These are phyloP conservation scores for Piloderma croceum DNA, from an alignment of 768 basidiomycete genomes.

Conservation along the genomic window DNA sequence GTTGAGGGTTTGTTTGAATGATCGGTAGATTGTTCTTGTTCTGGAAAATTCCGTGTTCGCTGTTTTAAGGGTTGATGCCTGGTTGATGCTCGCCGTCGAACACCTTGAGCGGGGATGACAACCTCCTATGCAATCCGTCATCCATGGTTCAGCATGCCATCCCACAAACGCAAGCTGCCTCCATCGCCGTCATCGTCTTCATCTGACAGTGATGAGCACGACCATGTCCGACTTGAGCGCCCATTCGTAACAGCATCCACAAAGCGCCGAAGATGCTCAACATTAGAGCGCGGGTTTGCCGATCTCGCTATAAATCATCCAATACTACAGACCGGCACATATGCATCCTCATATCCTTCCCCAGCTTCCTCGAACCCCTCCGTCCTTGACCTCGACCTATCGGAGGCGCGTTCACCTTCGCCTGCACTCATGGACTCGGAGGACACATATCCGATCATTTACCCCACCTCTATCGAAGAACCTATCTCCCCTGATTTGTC, in stretches of 20 bases:
- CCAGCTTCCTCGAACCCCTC: slow-evolving; percentile 1
- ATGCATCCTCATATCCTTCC: slow-evolving; percentile 15
- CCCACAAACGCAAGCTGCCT: slow-evolving; percentile 36
- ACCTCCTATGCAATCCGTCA: slow-evolving; percentile 24
- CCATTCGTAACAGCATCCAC: slow-evolving; percentile 17
- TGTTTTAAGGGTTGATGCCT: too few species aligned
- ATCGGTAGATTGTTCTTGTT: too few species aligned
- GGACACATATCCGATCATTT: not conserved
- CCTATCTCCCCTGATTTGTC: too few species aligned
- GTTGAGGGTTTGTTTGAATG: too few species aligned
- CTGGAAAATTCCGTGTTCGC: too few species aligned
- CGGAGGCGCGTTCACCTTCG: slow-evolving; percentile 11
- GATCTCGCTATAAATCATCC: slow-evolving; percentile 41
- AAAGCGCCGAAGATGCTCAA: slow-evolving; percentile 45
- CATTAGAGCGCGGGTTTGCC: slow-evolving; percentile 54
- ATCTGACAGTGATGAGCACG: slow-evolving; percentile 16
- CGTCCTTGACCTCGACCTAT: slow-evolving; percentile 14
- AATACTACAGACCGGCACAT: slow-evolving; percentile 11
- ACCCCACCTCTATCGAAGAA: slow-evolving; percentile 40
- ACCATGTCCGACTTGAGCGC: slow-evolving; percentile 6
- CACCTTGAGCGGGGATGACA: too few species aligned
- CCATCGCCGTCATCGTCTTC: too few species aligned
- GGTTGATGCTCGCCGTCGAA: too few species aligned
- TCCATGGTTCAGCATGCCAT: slow-evolving; percentile 39
- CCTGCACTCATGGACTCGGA: slow-evolving; percentile 3